phyloP scores from a whole-genome alignment of 2,329 filamentous ascomycete genomes.

The Pezizomycotina sp. region DNA sequence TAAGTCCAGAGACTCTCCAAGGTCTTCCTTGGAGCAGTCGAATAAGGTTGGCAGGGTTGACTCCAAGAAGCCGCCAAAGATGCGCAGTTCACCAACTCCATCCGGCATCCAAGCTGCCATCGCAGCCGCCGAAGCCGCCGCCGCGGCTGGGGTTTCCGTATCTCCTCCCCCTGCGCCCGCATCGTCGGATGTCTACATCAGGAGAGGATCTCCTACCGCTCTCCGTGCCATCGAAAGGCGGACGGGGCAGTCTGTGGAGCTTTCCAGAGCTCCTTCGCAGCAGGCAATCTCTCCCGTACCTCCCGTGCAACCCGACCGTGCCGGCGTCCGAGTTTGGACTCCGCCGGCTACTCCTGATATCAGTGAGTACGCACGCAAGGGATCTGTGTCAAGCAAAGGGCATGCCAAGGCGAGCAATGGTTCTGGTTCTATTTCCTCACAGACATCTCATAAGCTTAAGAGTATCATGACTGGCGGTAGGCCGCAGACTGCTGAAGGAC shows the following conservation, averaged over 20 bases:
- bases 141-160: too few species aligned
- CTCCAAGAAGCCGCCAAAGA: conserved; percentile 14
- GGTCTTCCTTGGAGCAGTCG: conserved; percentile 1
- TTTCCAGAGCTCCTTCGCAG: conserved; percentile 12
- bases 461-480: conserved; percentile 28
- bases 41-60: conserved; percentile 11
- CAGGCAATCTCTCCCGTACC: conserved; percentile 12
- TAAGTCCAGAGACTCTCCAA: neutral
- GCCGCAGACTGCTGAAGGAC: conserved; percentile 17
- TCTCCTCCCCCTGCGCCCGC: conserved; percentile 15
- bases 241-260: conserved; percentile 12
- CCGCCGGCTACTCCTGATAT: conserved; percentile 24
- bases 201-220: conserved; percentile 11
- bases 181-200: conserved; percentile 10
- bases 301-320: conserved; percentile 9
- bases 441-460: conserved; percentile 29
- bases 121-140: too few species aligned
- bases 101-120: conserved; percentile 8
- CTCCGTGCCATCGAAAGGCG: conserved; percentile 12
- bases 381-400: too few species aligned
- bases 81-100: conserved; percentile 11
- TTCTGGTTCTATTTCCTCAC: conserved; percentile 25
- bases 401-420: conserved; percentile 23
- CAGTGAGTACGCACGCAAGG: conserved; percentile 22
- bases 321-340: conserved; percentile 22